Evolutionary conservation across 2,329 filamentous ascomycete species (phyloP), one percentile per base, ranked within the genome.

Genomic region (Orbilia quercus): DNA sequence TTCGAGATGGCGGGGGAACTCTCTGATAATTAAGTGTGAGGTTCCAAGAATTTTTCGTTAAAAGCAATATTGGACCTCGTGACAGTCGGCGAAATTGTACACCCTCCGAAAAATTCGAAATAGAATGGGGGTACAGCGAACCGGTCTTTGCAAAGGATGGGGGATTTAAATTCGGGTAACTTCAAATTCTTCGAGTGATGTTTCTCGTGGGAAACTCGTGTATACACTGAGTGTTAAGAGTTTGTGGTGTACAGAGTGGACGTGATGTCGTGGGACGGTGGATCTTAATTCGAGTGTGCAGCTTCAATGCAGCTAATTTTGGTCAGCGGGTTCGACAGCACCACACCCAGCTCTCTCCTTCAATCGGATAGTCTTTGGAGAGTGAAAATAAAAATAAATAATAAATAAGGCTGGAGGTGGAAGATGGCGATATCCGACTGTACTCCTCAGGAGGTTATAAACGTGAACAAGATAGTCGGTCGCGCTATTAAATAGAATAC

Each of bases 341-440:
- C 67, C 67, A 72, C 67, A 64, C 57, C 42, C 50, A 6, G 18
- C 18, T n/a, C 31, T 38, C 34, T 54, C 20, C 50, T 60, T 53
- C 55, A 53, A 69, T 45, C 20, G 60, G 40, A 45, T 60, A 38
- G 69, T 23, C 40, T 31, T 31, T 31, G 4, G 28, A 31, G 28
- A 31, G 9, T 5, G 9, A 31, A 31, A 31, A 31, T 31, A 31
- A 31, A 31, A 31, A 31, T 31, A 31, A 31, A 31, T 5, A 9
- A 31, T 22, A 23, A 34, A 42, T 22, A 7, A 20, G 44, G 23
- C 7, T 1, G 38, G 40, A 28, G 48, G 69, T 73, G 69, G 69
- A 73, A 73, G 54, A 54, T 73, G 69, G 54, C 69, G 69, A 73
- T 48, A 23, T 31, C 69, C 69, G 69, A 66, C 22, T n/a, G n/a